phyloP scores from a whole-genome alignment of 2,329 filamentous ascomycete species.

The Chrysosporium queenslandicum region DNA sequence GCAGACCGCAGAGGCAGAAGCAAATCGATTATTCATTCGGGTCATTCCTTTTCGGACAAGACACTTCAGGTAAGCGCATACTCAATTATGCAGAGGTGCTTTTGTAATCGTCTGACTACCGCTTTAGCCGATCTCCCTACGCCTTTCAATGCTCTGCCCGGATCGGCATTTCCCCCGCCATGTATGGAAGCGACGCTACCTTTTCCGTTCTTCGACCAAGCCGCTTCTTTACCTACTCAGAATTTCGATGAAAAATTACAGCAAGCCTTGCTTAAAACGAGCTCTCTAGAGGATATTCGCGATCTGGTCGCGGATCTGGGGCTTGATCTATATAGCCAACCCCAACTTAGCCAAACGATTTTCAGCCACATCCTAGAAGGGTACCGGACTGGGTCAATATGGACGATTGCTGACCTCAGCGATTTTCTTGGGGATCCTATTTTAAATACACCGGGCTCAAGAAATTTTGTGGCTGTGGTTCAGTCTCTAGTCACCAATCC shows the following conservation, averaged over 20 bases:
- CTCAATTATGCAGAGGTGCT: background rate
- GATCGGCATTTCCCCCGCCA: background rate
- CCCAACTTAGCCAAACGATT: slow-evolving; percentile 28
- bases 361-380: slow-evolving; percentile 26
- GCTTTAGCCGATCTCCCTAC: background rate
- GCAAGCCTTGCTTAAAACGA: background rate
- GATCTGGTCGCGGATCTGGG: slow-evolving; percentile 22
- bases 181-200: background rate
- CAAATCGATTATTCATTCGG: background rate
- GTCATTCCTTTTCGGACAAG: slow-evolving; percentile 2
- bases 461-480: slow-evolving; percentile 28
- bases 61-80: background rate
- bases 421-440: slow-evolving; percentile 30
- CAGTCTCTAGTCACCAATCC: slow-evolving; percentile 21
- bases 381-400: slow-evolving; percentile 9
- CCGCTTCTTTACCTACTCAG: too few relatives aligned
- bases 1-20: slow-evolving; percentile 21
- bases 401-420: slow-evolving; percentile 21
- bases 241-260: background rate
- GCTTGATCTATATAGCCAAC: slow-evolving; percentile 29
- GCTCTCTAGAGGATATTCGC: slow-evolving; percentile 23
- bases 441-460: slow-evolving; percentile 29
- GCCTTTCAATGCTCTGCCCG: background rate
- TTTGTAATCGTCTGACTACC: background rate
- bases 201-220: background rate